Base-by-base conservation (phyloP, 768 basidiomycete genomes). In the Rhodotorula graminis region DNA sequence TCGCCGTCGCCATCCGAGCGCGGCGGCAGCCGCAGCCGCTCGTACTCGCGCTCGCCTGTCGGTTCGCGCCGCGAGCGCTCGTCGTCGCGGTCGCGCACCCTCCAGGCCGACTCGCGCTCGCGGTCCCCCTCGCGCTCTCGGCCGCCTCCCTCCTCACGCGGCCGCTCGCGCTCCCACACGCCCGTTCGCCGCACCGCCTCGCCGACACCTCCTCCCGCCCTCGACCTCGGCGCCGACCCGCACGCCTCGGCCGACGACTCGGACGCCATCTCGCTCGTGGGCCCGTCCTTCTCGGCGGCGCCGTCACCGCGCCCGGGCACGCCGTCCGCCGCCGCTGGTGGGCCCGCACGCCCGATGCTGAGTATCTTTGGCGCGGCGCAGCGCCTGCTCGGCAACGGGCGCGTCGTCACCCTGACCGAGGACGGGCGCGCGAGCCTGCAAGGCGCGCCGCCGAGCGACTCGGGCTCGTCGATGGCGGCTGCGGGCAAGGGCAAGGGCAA, bases 291-390 rank as follows among this genome's bases (percentile, higher is more conserved):
- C 18, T 63, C 70, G 18, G 9, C 50, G 7, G 50, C 23, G 23
- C 50, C 50, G 25, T 25, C 50, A 7, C 50, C 25, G 25, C 50
- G 50, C 18, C 16, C 40, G 42, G 23, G 25, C 33, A 10, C 59
- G 21, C 15, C 42, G 4, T 37, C 37, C 50, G 47, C 23, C 50
- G 53, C 23, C 44, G 21, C 47, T 21, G 37, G 37, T 37, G 37
- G 37, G 37, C 37, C 9, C 5, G 53, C 40, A 18, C 27, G n/a
- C 37, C 63, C 67, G 29, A 65, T 33, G 31, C 31, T 75, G 9
- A 62, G 47, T 18, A 75, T 71, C 49, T 71, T 74, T 29, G 73
- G 73, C 21, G 73, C 73, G 9, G 73, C 73, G 19, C 27, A 62
- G 19, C 44, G 47, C 27, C 21, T 72, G 11, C 59, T 72, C 14